Evolutionary conservation across 1,139 yeast species (phyloP).

Genomic region (Zhuliangozyma parablackwelliae): DNA sequence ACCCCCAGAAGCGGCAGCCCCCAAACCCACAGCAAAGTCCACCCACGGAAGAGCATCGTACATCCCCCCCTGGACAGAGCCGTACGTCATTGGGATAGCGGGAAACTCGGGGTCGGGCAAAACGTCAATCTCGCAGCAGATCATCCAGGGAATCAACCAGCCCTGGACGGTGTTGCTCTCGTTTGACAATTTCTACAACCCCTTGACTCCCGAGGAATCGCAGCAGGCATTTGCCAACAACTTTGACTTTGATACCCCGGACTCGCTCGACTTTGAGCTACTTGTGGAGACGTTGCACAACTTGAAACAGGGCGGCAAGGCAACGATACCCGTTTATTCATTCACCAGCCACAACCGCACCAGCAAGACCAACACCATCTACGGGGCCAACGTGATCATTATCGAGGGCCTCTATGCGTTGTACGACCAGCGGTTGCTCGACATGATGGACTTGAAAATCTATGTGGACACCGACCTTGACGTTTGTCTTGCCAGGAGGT

Average conservation of each 20-base stretch:
- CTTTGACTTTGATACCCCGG: slow-evolving; percentile 85
- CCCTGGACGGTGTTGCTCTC: slow-evolving; percentile 96
- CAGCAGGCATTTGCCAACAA: slow-evolving; percentile 58
- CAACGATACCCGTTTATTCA: slow-evolving; percentile 83
- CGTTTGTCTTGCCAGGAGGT: slow-evolving; percentile 81
- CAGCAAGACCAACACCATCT: slow-evolving; percentile 64
- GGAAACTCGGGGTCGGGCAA: slow-evolving; percentile 96
- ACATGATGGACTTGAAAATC: slow-evolving; percentile 78
- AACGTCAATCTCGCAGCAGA: slow-evolving; percentile 83
- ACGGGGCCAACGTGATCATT: slow-evolving; percentile 91
- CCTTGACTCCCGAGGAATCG: slow-evolving; percentile 59
- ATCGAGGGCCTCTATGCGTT: slow-evolving; percentile 89
- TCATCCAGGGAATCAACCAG: slow-evolving; percentile 74
- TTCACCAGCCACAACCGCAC: slow-evolving; percentile 73
- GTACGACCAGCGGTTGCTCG: slow-evolving; percentile 63
- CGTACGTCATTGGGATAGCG: slow-evolving; percentile 90
- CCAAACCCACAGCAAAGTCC: background rate
- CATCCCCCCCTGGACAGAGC: slow-evolving; percentile 94
- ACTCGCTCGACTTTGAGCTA: slow-evolving; percentile 73
- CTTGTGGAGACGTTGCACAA: slow-evolving; percentile 59
- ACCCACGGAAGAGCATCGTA: slow-evolving; percentile 27
- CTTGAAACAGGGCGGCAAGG: slow-evolving; percentile 53
- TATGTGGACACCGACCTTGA: slow-evolving; percentile 94
- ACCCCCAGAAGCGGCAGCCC: too few relatives aligned
- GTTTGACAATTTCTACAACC: slow-evolving; percentile 85